Evolutionary conservation across 805 yeast species (phyloP).

Genomic region (Saccharomycopsis lassenensis): DNA sequence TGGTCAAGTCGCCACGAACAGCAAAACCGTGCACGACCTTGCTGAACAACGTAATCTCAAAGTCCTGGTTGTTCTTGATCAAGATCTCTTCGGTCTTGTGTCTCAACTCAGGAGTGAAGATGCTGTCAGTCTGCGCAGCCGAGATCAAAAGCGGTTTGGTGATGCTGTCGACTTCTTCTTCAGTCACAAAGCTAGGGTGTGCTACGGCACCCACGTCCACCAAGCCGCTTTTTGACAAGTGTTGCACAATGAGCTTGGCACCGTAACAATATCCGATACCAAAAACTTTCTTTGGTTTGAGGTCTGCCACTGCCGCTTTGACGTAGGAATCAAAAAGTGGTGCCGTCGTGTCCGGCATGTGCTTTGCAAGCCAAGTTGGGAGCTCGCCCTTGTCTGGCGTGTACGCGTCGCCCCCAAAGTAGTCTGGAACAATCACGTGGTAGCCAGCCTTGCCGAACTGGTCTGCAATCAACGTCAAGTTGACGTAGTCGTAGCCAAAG

Average conservation of each 20-base stretch:
- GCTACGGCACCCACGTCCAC: conserved; percentile 63
- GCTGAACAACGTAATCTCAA: conserved; percentile 49
- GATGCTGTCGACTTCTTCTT: conserved; percentile 53
- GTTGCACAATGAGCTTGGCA: conserved; percentile 48
- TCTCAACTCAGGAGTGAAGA: conserved; percentile 58
- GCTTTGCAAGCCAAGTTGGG: conserved; percentile 42
- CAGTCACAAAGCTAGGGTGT: conserved; percentile 68
- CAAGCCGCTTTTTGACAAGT: conserved; percentile 25
- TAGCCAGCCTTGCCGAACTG: conserved; percentile 50
- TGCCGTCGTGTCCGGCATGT: conserved; percentile 36
- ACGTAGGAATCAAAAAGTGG: conserved; percentile 42
- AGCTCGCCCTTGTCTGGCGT: conserved; percentile 24
- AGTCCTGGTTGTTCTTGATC: conserved; percentile 40
- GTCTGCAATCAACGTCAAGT: conserved; percentile 55
- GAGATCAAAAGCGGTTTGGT: conserved; percentile 56
- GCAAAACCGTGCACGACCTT: conserved; percentile 73
- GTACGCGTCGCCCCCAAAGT: conserved; percentile 45
- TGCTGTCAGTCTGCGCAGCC: conserved; percentile 61
- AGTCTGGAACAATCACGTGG: conserved; percentile 67
- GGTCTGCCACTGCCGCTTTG: conserved; percentile 31
- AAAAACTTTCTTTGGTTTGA: conserved; percentile 30
- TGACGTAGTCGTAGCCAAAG: conserved; percentile 48
- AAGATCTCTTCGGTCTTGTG: conserved; percentile 48
- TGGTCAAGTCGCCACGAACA: conserved; percentile 57
- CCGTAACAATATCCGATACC: conserved; percentile 81